Base-by-base conservation (phyloP, 176 grass and related monocot species). In the Paspalum vaginatum region DNA sequence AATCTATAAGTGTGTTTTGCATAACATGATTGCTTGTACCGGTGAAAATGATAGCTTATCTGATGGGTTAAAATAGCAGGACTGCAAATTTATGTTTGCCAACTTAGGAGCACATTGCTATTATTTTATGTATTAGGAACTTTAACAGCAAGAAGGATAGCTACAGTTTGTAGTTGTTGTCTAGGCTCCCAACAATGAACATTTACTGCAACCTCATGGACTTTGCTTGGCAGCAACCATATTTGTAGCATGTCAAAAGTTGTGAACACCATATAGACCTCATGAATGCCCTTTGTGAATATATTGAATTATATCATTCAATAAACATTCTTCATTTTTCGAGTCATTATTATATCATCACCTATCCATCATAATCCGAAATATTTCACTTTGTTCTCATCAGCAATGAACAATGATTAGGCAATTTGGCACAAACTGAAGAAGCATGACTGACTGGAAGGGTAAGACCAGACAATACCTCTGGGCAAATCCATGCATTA, bases 401-500 rank as follows among this genome's bases (percentile, higher is more conserved):
- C 47, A 80, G 21, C n/a, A 85, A 37, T 58, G 25, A 60, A 58
- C 9, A 77, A 79, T 50, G 48, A 53, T 73, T 65, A 32, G 32
- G 12, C 4, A 42, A 74, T 79, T 40, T 55, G 16, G 42, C 27
- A 15, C 5, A 60, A 58, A 66, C n/a, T 59, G 42, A 83, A 78
- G 45, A 81, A 43, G 72, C 20, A 32, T 71, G 26, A 65, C 6
- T 73, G 22, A 26, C 32, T 59, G 50, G 41, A 71, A 71, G 24
- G 64, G 77, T 57, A 81, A 81, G 63, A 65, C 46, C 42, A 64
- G 58, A 85, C 61, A 80, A 72, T 91, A 98, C 96, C 92, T 98
- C 92, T 67, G 90, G 88, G 79, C 96, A 98, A 88, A 98, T 86
- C 92, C 92, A 98, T 73, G 76, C 92, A 80, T 92, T 98, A 83